Evolutionary conservation across 176 grass and related monocot species (phyloP).

Genomic region (Musa troglodytarum): DNA sequence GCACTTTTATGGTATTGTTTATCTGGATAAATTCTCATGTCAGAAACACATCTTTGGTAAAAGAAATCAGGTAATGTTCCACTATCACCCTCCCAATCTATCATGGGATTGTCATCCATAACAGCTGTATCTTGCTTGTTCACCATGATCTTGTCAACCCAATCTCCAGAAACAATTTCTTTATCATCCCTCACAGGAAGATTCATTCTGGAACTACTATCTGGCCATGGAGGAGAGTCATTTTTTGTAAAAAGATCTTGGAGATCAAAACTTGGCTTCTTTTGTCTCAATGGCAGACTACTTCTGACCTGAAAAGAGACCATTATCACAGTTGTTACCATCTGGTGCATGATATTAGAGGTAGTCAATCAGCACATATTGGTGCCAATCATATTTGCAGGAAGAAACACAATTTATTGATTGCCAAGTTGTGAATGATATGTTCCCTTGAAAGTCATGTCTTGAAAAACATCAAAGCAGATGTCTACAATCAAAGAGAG

Average conservation of each 20-base stretch:
- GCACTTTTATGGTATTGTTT: slow-evolving; percentile 37
- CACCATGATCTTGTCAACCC: slow-evolving; percentile 92
- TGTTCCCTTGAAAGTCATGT: background rate
- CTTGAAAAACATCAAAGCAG: background rate
- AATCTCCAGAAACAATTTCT: slow-evolving; percentile 57
- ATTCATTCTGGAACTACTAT: slow-evolving; percentile 53
- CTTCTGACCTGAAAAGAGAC: slow-evolving; percentile 41
- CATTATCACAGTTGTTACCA: background rate
- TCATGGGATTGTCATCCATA: slow-evolving; percentile 25
- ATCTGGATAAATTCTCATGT: slow-evolving; percentile 29
- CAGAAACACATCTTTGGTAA: slow-evolving; percentile 72
- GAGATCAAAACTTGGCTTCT: slow-evolving; percentile 88
- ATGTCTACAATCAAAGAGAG: background rate
- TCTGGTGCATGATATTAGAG: background rate
- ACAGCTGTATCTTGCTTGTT: slow-evolving; percentile 30
- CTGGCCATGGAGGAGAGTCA: slow-evolving; percentile 72
- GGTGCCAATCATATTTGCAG: background rate
- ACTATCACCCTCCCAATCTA: slow-evolving; percentile 81
- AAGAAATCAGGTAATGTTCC: slow-evolving; percentile 70
- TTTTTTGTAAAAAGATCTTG: slow-evolving; percentile 67
- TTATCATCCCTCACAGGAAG: slow-evolving; percentile 73
- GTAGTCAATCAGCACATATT: background rate
- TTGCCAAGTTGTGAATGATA: background rate
- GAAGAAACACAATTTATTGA: background rate
- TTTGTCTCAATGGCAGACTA: slow-evolving; percentile 52